A percentile compares a stretch with the other conserved stretches of the same genome.
These are phyloP conservation scores for Aspergillus aculeatinus DNA, from an alignment of 2,329 filamentous ascomycete species.

Conservation along the genomic window DNA sequence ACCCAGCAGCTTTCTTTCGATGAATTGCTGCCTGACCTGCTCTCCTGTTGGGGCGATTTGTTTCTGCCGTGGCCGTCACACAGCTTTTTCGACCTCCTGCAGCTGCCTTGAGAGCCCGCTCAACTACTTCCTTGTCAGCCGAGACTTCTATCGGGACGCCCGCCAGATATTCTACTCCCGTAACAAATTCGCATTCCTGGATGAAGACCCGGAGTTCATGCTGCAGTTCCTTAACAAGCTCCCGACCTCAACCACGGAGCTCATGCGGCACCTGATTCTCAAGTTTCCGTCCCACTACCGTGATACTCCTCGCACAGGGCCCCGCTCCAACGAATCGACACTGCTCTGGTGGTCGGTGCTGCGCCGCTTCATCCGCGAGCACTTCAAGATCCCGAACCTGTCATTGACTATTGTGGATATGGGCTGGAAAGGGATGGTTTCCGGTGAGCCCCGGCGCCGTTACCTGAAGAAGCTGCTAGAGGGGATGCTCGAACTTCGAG, in stretches of 20 bases:
- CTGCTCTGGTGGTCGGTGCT: conserved; percentile 24
- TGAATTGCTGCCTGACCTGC: conserved; percentile 26
- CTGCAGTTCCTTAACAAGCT: conserved; percentile 22
- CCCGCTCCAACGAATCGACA: conserved; percentile 10
- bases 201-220: conserved; percentile 23
- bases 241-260: conserved; percentile 19
- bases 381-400: conserved; percentile 23
- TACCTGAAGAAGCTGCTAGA: conserved; percentile 22
- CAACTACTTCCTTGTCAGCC: conserved; percentile 27
- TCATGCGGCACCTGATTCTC: conserved; percentile 23
- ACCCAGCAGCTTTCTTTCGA: not conserved
- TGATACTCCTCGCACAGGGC: not conserved
- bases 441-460: conserved; percentile 7
- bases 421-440: conserved; percentile 8
- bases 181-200: conserved; percentile 23
- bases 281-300: conserved; percentile 21
- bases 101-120: conserved; percentile 24
- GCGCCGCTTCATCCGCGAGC: conserved; percentile 30
- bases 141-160: conserved; percentile 23
- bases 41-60: conserved; percentile 21
- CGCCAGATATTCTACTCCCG: conserved; percentile 23
- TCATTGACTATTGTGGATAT: conserved; percentile 23
- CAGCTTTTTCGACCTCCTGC: conserved; percentile 25
- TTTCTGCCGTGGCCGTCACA: conserved; percentile 24
- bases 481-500: conserved; percentile 19